These are phyloP conservation scores for Paecilomyces formosus DNA, from an alignment of 2,329 filamentous ascomycete genomes.

Conservation along the genomic window DNA sequence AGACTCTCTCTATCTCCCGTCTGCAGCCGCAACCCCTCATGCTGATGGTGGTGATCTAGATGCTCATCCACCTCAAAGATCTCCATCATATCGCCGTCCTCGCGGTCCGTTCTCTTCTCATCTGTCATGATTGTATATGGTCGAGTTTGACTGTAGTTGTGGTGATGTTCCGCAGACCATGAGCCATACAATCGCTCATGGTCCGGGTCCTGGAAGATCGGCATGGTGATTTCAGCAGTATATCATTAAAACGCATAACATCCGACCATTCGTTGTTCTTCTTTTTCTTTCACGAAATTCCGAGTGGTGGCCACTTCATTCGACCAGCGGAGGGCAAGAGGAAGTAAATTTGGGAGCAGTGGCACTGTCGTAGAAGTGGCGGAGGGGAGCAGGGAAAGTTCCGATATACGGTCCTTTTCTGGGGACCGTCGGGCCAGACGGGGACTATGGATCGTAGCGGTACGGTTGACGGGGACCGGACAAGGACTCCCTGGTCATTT, in stretches of 20 bases:
- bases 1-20: conserved; percentile 62
- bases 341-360: conserved; percentile 5
- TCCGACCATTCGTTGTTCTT: neutral
- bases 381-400: conserved; percentile 1
- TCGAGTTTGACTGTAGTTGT: conserved; percentile 4
- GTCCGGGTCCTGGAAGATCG: conserved; percentile 22
- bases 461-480: neutral
- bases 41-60: conserved; percentile 8
- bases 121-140: conserved; percentile 6
- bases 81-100: conserved; percentile 9
- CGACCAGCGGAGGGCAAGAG: neutral
- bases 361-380: conserved; percentile 9
- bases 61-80: conserved; percentile 7
- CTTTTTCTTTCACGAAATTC: neutral
- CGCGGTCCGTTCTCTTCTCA: conserved; percentile 4
- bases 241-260: conserved; percentile 1
- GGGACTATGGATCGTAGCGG: neutral
- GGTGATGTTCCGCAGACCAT: conserved; percentile 1
- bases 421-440: conserved; percentile 6
- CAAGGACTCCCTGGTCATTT: neutral
- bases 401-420: conserved; percentile 9
- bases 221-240: conserved; percentile 13
- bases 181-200: conserved; percentile 14
- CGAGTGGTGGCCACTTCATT: conserved; percentile 10
- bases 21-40: conserved; percentile 12